A percentile compares a stretch with the other conserved stretches of the same genome.
phyloP scores from a whole-genome alignment of 164 flowering plant genomes.

The Stephania japonica region DNA sequence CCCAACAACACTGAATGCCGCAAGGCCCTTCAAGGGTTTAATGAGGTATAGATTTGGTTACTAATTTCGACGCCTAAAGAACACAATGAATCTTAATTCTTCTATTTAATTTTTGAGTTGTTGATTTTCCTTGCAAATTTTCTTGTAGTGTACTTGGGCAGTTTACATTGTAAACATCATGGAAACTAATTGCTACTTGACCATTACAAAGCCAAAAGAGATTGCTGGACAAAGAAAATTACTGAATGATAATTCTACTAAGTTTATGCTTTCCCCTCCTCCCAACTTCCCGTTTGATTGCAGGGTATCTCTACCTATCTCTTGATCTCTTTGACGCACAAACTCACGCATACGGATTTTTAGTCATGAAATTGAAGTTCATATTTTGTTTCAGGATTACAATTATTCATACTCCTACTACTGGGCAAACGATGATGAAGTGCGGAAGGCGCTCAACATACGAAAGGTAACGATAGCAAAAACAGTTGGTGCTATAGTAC shows the following conservation, averaged over 20 bases:
- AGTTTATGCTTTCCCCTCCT: background rate
- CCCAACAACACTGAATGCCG: background rate
- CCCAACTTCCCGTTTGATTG: background rate
- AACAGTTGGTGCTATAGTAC: background rate
- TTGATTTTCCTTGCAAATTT: background rate
- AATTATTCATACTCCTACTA: constrained; percentile 17
- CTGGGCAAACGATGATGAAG: constrained; percentile 36
- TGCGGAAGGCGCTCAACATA: constrained; percentile 36
- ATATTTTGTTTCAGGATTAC: constrained; percentile 20
- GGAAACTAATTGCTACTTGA: background rate
- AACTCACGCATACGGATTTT: no score
- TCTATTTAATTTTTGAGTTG: background rate
- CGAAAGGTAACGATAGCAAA: constrained; percentile 26
- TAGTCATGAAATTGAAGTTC: background rate
- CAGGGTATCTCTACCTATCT: background rate
- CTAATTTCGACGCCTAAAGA: background rate
- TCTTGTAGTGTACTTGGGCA: constrained; percentile 1
- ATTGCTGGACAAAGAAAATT: background rate
- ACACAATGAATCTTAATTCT: background rate
- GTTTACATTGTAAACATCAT: background rate
- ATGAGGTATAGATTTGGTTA: background rate
- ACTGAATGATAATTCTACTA: background rate
- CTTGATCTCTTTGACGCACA: background rate
- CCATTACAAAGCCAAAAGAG: background rate
- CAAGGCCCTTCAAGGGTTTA: background rate